phyloP scores from a whole-genome alignment of 495 filamentous ascomycete species.

The Trichoderma reesei region DNA sequence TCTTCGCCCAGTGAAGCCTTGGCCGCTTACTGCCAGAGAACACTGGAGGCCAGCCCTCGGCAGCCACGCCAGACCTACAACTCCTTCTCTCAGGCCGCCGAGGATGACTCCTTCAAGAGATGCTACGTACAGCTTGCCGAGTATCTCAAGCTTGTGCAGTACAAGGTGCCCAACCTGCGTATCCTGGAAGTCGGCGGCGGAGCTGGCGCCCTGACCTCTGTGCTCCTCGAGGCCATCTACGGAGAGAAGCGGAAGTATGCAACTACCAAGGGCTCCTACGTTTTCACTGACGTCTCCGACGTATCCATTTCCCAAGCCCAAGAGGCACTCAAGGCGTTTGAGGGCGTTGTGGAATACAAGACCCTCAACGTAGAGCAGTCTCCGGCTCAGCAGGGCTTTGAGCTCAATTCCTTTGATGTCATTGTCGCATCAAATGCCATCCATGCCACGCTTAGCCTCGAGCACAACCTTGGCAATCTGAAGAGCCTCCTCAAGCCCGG shows the following conservation, averaged over 20 bases:
- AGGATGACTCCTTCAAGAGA: neutral
- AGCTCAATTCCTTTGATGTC: constrained; percentile 18
- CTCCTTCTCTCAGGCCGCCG: neutral
- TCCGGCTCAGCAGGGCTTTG: constrained; percentile 24
- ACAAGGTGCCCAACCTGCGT: constrained; percentile 21
- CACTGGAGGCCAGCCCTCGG: neutral
- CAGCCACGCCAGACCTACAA: neutral
- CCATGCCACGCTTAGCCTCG: constrained; percentile 30
- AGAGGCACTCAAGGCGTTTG: neutral
- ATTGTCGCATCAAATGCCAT: constrained; percentile 24
- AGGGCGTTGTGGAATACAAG: constrained; percentile 19
- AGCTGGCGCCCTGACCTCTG: neutral
- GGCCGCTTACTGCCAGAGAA: neutral
- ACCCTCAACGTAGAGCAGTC: constrained; percentile 23
- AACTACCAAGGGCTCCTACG: neutral
- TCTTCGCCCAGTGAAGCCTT: neutral
- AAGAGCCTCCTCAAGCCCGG: constrained; percentile 25
- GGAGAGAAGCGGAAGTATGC: neutral
- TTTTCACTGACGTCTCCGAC: constrained; percentile 6
- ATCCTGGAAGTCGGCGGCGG: constrained; percentile 17
- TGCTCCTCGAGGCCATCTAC: constrained; percentile 21
- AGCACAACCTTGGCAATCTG: constrained; percentile 27
- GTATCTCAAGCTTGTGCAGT: constrained; percentile 14
- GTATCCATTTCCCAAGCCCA: neutral
- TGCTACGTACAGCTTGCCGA: constrained; percentile 1